These are phyloP conservation scores for Saraca asoca DNA, from an alignment of 331 rosid species.

Conservation along the genomic window DNA sequence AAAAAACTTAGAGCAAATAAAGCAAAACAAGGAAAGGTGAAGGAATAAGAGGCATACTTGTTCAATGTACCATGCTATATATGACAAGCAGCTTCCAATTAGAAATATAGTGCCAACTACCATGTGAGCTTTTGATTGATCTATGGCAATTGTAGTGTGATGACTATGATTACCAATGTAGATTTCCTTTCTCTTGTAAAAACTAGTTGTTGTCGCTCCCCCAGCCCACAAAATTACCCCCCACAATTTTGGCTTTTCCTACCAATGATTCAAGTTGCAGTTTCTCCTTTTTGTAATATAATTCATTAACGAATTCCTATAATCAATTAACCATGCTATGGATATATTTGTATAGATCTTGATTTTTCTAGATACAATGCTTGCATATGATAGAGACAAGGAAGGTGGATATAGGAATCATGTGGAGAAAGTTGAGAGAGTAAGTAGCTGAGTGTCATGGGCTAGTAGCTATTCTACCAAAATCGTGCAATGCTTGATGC, in stretches of 20 bases:
- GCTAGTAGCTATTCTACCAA: no score
- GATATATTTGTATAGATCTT: neutral
- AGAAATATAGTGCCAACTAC: constrained; percentile 58
- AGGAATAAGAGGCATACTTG: constrained; percentile 45
- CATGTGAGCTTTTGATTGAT: constrained; percentile 40
- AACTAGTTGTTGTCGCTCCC: constrained; percentile 46
- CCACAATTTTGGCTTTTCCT: constrained; percentile 48
- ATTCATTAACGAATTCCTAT: neutral
- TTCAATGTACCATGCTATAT: constrained; percentile 53
- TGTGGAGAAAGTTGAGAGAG: constrained; percentile 61
- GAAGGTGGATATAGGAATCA: constrained; percentile 62
- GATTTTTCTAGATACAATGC: constrained; percentile 29
- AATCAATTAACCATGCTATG: neutral
- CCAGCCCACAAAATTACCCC: constrained; percentile 52
- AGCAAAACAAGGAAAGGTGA: no score
- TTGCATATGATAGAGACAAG: constrained; percentile 43
- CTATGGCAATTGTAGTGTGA: neutral
- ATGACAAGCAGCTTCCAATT: constrained; percentile 48
- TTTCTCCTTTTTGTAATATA: constrained; percentile 47
- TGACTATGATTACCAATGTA: constrained; percentile 35
- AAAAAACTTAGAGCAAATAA: no score
- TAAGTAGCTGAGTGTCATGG: no score
- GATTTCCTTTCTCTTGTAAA: constrained; percentile 48
- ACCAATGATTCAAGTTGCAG: constrained; percentile 28
- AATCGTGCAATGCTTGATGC: no score